Evolutionary conservation across 2,329 filamentous ascomycete species (phyloP).

Genomic region (Sporothrix curviconia): DNA sequence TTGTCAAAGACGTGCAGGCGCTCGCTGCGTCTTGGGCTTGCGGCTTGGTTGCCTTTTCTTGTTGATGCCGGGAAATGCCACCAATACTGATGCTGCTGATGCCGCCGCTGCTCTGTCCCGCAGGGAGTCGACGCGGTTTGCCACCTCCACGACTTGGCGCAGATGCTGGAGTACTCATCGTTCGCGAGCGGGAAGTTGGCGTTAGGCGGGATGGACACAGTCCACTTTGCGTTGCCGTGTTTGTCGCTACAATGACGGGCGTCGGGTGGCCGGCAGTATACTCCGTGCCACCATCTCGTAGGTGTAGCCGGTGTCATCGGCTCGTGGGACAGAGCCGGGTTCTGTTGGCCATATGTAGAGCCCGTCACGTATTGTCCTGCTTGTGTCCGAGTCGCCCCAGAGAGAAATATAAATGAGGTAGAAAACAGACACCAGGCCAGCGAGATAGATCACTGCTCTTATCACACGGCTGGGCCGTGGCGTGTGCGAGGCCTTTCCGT

Average conservation of each 20-base stretch:
- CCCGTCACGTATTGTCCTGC: background rate
- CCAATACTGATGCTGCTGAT: background rate
- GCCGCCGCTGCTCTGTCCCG: constrained; percentile 22
- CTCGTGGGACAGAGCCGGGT: constrained; percentile 13
- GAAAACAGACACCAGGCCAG: constrained; percentile 42
- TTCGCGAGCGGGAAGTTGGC: constrained; percentile 60
- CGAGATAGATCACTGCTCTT: constrained; percentile 48
- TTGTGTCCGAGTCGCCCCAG: constrained; percentile 15
- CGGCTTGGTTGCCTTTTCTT: too few relatives aligned
- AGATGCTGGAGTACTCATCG: constrained; percentile 63
- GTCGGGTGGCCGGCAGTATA: constrained; percentile 62
- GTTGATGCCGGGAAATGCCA: background rate
- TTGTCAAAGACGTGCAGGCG: constrained; percentile 39
- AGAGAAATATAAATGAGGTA: constrained; percentile 39
- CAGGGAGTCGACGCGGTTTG: constrained; percentile 48
- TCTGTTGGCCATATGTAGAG: constrained; percentile 34
- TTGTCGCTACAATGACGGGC: constrained; percentile 64
- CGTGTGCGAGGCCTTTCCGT: constrained; percentile 53
- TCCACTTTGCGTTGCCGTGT: constrained; percentile 65
- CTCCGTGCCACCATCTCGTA: constrained; percentile 64
- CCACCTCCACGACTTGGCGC: constrained; percentile 58
- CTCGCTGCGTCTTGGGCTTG: background rate
- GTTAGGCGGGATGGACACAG: constrained; percentile 66
- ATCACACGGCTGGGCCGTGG: constrained; percentile 52
- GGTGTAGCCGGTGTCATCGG: constrained; percentile 38